Percentiles rank a stretch among this genome's conserved stretches.
These are phyloP conservation scores for Hemisphaericaspora nanyangensis DNA, from an alignment of 805 yeast species.

Conservation along the genomic window DNA sequence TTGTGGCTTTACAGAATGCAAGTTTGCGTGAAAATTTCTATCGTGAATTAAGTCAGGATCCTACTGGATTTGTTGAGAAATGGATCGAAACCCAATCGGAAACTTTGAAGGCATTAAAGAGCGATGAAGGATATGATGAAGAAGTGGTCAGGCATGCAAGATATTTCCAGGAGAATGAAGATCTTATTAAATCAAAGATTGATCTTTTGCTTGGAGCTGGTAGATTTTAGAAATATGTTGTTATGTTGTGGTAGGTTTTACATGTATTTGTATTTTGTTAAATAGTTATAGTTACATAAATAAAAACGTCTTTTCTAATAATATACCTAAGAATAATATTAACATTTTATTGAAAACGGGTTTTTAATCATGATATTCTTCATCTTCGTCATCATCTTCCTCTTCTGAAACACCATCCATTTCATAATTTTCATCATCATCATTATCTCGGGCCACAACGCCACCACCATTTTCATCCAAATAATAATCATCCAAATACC, in stretches of 20 bases:
- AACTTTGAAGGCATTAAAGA: conserved; percentile 78
- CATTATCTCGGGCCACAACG: conserved; percentile 11
- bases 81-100: conserved; percentile 81
- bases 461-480: conserved; percentile 14
- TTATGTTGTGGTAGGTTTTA: neutral
- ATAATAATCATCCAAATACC: conserved; percentile 6
- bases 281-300: too few species aligned
- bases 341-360: too few species aligned
- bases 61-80: conserved; percentile 66
- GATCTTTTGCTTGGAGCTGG: conserved; percentile 66
- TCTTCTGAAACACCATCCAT: conserved; percentile 14
- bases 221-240: conserved; percentile 26
- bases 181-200: conserved; percentile 68
- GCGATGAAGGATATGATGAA: conserved; percentile 88
- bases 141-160: conserved; percentile 82
- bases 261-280: neutral
- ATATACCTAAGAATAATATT: too few species aligned
- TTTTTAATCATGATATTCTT: conserved; percentile 8
- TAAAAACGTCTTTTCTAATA: too few species aligned
- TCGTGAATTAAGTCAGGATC: conserved; percentile 67
- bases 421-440: conserved; percentile 17
- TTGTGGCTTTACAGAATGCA: conserved; percentile 51
- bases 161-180: conserved; percentile 68
- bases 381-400: conserved; percentile 18
- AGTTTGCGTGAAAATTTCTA: conserved; percentile 75